A percentile compares a stretch with the other conserved stretches of the same genome.
phyloP scores from a whole-genome alignment of 2,329 filamentous ascomycete genomes.

The Xylariomycetidae sp. region DNA sequence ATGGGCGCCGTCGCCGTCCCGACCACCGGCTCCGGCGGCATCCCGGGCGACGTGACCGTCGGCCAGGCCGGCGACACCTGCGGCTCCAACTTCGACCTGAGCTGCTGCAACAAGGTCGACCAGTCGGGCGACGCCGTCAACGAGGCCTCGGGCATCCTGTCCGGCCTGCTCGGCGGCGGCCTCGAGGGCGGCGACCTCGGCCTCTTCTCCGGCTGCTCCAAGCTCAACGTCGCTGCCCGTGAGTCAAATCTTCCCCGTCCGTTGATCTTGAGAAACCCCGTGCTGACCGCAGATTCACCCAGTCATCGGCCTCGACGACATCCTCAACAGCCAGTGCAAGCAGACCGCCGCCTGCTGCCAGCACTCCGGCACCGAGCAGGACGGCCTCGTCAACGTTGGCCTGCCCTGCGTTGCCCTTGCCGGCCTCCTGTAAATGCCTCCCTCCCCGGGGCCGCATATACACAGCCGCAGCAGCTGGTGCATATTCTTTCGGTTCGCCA shows the following conservation, averaged over 20 bases:
- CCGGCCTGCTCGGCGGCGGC: conserved; percentile 18
- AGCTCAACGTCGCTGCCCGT: conserved; percentile 22
- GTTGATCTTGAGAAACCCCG: not conserved
- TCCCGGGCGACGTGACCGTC: conserved; percentile 19
- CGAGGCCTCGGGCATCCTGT: conserved; percentile 18
- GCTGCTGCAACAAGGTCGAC: conserved; percentile 27
- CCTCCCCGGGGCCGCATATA: conserved; percentile 7
- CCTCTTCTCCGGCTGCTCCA: conserved; percentile 27
- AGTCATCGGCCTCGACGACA: conserved; percentile 21
- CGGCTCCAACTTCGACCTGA: conserved; percentile 23
- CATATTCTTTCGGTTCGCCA: conserved; percentile 6
- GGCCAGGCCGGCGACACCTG: conserved; percentile 24
- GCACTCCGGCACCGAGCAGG: conserved; percentile 19
- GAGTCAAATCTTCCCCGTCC: conserved; percentile 4
- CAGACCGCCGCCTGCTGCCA: conserved; percentile 28
- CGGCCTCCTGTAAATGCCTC: conserved; percentile 21
- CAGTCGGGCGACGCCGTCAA: conserved; percentile 20
- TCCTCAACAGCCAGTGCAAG: conserved; percentile 25
- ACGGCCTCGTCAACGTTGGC: conserved; percentile 25
- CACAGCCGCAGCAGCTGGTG: conserved; percentile 7
- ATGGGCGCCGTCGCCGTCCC: conserved; percentile 23
- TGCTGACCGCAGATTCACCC: not conserved
- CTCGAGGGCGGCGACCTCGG: conserved; percentile 17
- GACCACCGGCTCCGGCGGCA: not conserved
- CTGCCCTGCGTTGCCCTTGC: conserved; percentile 25